Conservation (phyloP, 1,284 basidiomycete species). For the Moesziomyces antarcticus region DNA sequence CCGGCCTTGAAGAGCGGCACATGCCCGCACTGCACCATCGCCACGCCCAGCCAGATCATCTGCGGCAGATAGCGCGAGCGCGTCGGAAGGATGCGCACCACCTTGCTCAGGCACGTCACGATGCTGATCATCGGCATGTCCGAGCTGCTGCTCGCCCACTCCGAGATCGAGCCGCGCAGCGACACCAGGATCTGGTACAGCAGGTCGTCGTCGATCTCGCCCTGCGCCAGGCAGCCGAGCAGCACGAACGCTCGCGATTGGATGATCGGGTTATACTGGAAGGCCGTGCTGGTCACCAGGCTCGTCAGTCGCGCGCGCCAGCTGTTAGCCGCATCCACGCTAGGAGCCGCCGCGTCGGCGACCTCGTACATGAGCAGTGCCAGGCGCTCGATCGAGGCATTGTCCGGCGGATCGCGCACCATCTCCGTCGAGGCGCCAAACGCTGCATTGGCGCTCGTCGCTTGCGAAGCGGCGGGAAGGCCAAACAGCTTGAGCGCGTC, state of each 20-base stretch:
- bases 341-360: conserved; percentile 58
- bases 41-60: conserved; percentile 64
- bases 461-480: conserved; percentile 31
- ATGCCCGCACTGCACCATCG: conserved; percentile 61
- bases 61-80: conserved; percentile 61
- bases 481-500: conserved; percentile 57
- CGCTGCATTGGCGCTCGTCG: conserved; percentile 22
- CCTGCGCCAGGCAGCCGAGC: conserved; percentile 80
- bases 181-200: conserved; percentile 89
- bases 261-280: conserved; percentile 88
- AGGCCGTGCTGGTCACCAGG: conserved; percentile 87
- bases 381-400: conserved; percentile 55
- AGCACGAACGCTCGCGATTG: conserved; percentile 89
- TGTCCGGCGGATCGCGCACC: conserved; percentile 56
- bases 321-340: conserved; percentile 79
- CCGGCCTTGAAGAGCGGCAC: conserved; percentile 62
- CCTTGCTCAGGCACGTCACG: conserved; percentile 62
- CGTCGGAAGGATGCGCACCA: conserved; percentile 60
- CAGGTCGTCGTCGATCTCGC: conserved; percentile 80
- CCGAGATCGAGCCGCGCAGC: conserved; percentile 66
- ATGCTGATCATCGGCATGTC: conserved; percentile 65
- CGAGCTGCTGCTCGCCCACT: conserved; percentile 59
- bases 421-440: conserved; percentile 44
- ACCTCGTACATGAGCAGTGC: conserved; percentile 59
- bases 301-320: conserved; percentile 96